Percentiles rank a stretch among this genome's conserved stretches.
Evolutionary conservation across 768 basidiomycete species (phyloP).

Genomic region (Leccinellum rugosiceps): DNA sequence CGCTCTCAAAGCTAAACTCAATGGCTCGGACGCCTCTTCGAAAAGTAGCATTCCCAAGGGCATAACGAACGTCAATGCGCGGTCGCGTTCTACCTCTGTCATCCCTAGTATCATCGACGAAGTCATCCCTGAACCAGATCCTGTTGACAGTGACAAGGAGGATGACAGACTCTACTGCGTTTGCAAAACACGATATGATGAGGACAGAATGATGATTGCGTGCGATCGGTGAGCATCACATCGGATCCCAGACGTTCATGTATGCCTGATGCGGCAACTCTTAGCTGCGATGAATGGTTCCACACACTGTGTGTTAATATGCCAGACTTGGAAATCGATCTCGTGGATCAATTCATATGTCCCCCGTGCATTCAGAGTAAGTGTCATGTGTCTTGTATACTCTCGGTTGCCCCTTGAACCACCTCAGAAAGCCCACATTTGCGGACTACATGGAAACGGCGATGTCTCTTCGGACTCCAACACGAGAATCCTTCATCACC

Average conservation of each 20-base stretch:
- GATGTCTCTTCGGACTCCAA: slow-evolving; percentile 68
- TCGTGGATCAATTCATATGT: slow-evolving; percentile 92
- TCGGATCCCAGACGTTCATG: background rate
- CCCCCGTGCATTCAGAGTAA: slow-evolving; percentile 73
- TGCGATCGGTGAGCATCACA: slow-evolving; percentile 71
- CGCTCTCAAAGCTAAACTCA: slow-evolving; percentile 20
- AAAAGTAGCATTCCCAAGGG: slow-evolving; percentile 21
- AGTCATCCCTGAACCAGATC: slow-evolving; percentile 46
- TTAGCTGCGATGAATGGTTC: slow-evolving; percentile 93
- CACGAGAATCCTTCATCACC: slow-evolving; percentile 60
- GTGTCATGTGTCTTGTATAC: slow-evolving; percentile 30
- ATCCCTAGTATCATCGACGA: slow-evolving; percentile 51
- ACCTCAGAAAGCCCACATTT: slow-evolving; percentile 55
- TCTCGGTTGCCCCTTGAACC: background rate
- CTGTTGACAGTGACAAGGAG: slow-evolving; percentile 41
- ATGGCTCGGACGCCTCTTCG: slow-evolving; percentile 5
- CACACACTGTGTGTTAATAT: slow-evolving; percentile 83
- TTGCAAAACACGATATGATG: slow-evolving; percentile 84
- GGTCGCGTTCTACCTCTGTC: slow-evolving; percentile 70
- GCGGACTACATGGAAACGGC: slow-evolving; percentile 74
- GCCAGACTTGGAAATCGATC: slow-evolving; percentile 76
- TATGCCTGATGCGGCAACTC: background rate
- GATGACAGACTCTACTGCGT: slow-evolving; percentile 78
- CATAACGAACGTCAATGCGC: slow-evolving; percentile 31
- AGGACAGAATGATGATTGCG: slow-evolving; percentile 88